Percentiles rank a stretch among this genome's conserved stretches.
Conservation (phyloP, 345 rosid species). For the Rhizophora apiculata region DNA sequence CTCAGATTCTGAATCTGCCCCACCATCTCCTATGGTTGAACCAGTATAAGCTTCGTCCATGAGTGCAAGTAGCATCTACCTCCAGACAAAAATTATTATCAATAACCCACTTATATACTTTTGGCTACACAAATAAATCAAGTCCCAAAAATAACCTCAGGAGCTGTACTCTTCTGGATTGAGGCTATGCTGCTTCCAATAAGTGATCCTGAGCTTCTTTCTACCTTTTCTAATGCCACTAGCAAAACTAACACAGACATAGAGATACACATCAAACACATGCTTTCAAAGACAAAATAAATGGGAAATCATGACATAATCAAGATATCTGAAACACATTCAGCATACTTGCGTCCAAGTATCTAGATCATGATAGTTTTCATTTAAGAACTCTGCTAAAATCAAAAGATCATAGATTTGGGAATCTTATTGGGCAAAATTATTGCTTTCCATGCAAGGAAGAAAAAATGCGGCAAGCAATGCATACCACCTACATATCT, state of each 20-base stretch:
- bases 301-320: not conserved
- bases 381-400: not conserved
- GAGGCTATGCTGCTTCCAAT: constrained; percentile 91
- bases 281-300: not conserved
- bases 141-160: constrained; percentile 57
- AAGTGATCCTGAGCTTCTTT: constrained; percentile 74
- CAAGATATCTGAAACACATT: not conserved
- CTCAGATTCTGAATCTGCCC: constrained; percentile 91
- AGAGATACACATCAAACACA: constrained; percentile 12
- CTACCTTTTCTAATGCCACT: constrained; percentile 87
- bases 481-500: not conserved
- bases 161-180: constrained; percentile 93
- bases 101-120: constrained; percentile 2
- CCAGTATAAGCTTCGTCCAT: constrained; percentile 99
- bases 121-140: constrained; percentile 13
- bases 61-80: constrained; percentile 92
- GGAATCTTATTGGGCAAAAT: not conserved
- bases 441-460: not conserved
- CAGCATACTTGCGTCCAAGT: too few species aligned
- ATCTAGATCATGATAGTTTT: not conserved
- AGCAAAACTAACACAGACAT: constrained; percentile 57
- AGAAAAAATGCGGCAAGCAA: not conserved
- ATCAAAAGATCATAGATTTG: not conserved
- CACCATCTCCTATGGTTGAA: constrained; percentile 87
- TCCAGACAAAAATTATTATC: constrained; percentile 22